A percentile compares a stretch with the other conserved stretches of the same genome.
phyloP scores from a whole-genome alignment of 441 rosid species.

The Francoa sonchifolia region DNA sequence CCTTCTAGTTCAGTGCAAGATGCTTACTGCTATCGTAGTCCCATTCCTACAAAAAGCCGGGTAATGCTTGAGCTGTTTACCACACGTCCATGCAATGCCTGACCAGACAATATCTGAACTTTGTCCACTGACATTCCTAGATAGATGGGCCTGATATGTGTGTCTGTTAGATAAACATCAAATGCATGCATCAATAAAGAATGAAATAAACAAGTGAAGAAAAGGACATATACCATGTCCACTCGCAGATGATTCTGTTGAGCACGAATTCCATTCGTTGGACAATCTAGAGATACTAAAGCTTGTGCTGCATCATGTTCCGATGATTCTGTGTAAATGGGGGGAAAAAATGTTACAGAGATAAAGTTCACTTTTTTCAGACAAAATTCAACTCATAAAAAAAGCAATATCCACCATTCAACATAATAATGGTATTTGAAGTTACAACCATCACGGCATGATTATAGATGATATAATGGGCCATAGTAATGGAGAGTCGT shows the following conservation, averaged over 20 bases:
- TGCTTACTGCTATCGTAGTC: slow-evolving; percentile 65
- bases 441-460: too few relatives aligned
- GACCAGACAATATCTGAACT: slow-evolving; percentile 77
- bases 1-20: slow-evolving; percentile 8
- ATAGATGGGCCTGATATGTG: slow-evolving; percentile 35
- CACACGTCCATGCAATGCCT: slow-evolving; percentile 75
- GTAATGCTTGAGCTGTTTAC: slow-evolving; percentile 87
- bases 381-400: too few relatives aligned
- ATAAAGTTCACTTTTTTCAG: too few relatives aligned
- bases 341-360: too few relatives aligned
- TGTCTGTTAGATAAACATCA: slow-evolving; percentile 7
- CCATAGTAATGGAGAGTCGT: too few relatives aligned
- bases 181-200: slow-evolving; percentile 6
- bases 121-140: slow-evolving; percentile 38
- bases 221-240: slow-evolving; percentile 17
- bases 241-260: slow-evolving; percentile 31
- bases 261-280: slow-evolving; percentile 31
- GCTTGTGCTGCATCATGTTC: slow-evolving; percentile 35
- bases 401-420: too few relatives aligned
- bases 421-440: too few relatives aligned
- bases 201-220: slow-evolving; percentile 1
- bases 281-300: slow-evolving; percentile 32
- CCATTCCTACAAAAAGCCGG: slow-evolving; percentile 77
- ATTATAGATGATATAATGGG: too few relatives aligned
- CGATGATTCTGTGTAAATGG: slow-evolving; percentile 59